phyloP scores from a whole-genome alignment of 768 basidiomycete species.

The Coprinopsis sp. region DNA sequence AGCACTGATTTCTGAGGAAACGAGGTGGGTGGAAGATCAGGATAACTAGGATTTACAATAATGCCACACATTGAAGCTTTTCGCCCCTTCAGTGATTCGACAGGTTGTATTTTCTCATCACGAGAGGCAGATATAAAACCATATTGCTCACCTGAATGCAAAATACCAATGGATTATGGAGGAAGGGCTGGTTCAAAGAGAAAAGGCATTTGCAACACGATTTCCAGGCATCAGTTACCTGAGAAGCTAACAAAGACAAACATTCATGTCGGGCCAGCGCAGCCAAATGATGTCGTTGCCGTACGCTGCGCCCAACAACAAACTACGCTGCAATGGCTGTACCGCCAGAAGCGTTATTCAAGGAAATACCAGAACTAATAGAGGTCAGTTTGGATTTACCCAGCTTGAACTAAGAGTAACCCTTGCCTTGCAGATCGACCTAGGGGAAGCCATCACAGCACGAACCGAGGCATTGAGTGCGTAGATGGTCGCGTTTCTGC shows the following conservation, averaged over 20 bases:
- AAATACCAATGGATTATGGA: not conserved
- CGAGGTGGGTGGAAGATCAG: not conserved
- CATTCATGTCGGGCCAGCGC: not conserved
- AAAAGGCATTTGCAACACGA: not conserved
- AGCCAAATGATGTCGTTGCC: not conserved
- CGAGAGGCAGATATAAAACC: not conserved
- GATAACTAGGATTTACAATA: constrained; percentile 4
- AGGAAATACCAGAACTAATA: constrained; percentile 94
- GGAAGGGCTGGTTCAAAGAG: not conserved
- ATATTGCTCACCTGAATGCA: not conserved
- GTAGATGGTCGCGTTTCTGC: constrained; percentile 25
- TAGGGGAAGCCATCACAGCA: constrained; percentile 84
- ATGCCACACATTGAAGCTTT: not conserved
- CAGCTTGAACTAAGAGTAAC: constrained; percentile 9
- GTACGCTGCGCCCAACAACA: not conserved
- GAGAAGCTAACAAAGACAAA: constrained; percentile 1
- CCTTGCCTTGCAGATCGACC: constrained; percentile 59
- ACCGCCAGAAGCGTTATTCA: constrained; percentile 62
- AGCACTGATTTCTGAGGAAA: not conserved
- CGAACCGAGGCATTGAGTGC: constrained; percentile 89
- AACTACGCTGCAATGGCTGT: constrained; percentile 35
- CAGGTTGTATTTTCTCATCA: not conserved
- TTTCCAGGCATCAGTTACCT: not conserved
- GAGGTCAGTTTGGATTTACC: constrained; percentile 52
- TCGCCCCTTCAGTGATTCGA: constrained; percentile 2